A percentile compares a stretch with the other conserved stretches of the same genome.
phyloP scores from a whole-genome alignment of 176 grass and related monocot species.

The Elymus sibiricus region DNA sequence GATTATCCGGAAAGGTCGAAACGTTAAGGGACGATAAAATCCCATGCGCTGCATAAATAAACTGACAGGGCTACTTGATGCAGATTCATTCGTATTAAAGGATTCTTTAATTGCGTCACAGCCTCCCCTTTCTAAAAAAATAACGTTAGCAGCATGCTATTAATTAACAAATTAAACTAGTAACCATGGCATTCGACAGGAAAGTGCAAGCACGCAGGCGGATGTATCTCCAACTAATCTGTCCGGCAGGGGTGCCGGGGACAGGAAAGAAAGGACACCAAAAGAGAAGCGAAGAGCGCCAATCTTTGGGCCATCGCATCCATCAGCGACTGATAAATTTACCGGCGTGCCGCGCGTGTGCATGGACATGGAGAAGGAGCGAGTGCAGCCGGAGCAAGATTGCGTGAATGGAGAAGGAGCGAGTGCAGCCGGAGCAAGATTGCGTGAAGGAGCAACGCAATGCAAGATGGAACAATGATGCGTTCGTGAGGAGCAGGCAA shows the following conservation, averaged over 20 bases:
- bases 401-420: not conserved
- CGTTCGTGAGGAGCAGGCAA: not conserved
- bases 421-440: not conserved
- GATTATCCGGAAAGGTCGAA: not conserved
- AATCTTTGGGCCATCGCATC: not conserved
- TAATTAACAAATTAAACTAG: not conserved
- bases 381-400: not conserved
- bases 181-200: not conserved
- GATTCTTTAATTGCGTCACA: not conserved
- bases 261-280: not conserved
- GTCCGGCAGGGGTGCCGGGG: not conserved
- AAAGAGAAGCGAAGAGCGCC: not conserved
- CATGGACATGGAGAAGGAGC: not conserved
- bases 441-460: not conserved
- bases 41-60: not conserved
- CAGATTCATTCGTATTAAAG: not conserved
- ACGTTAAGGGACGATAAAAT: not conserved
- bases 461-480: not conserved
- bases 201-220: not conserved
- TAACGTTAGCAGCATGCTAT: not conserved
- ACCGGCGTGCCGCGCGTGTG: not conserved
- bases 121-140: not conserved
- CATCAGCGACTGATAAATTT: not conserved
- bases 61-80: not conserved
- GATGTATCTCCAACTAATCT: not conserved